phyloP scores from a whole-genome alignment of 768 basidiomycete genomes.

The Russula lepida region DNA sequence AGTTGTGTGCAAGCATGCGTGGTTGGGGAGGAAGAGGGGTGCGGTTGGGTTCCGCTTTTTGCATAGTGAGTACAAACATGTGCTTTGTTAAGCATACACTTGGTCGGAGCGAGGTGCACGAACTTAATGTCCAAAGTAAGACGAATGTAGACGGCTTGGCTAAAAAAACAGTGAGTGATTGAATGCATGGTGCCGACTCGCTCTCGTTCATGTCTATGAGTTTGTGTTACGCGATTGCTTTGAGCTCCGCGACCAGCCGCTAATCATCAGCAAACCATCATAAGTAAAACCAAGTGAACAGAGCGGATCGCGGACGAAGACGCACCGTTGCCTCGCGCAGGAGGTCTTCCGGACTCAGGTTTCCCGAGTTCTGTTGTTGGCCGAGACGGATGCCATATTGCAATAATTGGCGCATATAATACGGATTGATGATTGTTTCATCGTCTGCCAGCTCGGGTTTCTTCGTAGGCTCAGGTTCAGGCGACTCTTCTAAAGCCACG shows the following conservation, averaged over 20 bases:
- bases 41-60: slow-evolving; percentile 5
- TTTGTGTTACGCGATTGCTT: slow-evolving; percentile 14
- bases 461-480: slow-evolving; percentile 28
- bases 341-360: slow-evolving; percentile 26
- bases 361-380: slow-evolving; percentile 22
- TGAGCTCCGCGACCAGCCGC: slow-evolving; percentile 20
- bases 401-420: slow-evolving; percentile 71
- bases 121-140: not conserved
- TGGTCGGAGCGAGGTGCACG: not conserved
- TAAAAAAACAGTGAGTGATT: slow-evolving; percentile 18
- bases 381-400: slow-evolving; percentile 63
- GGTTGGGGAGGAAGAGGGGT: not conserved
- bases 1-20: not conserved
- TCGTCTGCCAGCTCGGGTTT: slow-evolving; percentile 35
- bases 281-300: not conserved
- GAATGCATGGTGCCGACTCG: not conserved
- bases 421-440: slow-evolving; percentile 69
- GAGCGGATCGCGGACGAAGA: not conserved
- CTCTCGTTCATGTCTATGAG: not conserved
- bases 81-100: slow-evolving; percentile 12
- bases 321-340: slow-evolving; percentile 31
- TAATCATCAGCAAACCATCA: not conserved
- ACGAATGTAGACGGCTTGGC: slow-evolving; percentile 1
- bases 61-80: slow-evolving; percentile 19
- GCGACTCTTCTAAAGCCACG: slow-evolving; percentile 23